These are phyloP conservation scores for Centella asiatica DNA, from an alignment of 129 eudicot genomes.

Conservation along the genomic window DNA sequence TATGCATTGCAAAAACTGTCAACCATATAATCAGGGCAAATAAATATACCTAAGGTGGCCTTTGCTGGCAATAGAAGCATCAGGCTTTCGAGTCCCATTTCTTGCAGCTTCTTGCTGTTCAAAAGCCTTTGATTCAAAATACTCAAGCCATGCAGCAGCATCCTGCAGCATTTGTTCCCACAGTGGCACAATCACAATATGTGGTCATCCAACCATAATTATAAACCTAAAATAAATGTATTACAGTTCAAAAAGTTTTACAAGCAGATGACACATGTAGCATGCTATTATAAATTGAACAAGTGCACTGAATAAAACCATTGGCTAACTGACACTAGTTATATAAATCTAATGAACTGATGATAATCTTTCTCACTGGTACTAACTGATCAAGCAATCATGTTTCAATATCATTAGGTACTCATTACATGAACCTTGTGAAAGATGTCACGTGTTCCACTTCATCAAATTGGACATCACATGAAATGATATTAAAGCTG, in stretches of 20 bases:
- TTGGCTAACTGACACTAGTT: not conserved
- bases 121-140: constrained; percentile 98
- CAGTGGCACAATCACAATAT: not conserved
- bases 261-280: not conserved
- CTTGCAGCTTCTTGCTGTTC: constrained; percentile 99
- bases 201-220: too few relatives aligned
- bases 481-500: not conserved
- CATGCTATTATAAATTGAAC: too few relatives aligned
- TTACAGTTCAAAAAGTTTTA: too few relatives aligned
- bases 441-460: not conserved
- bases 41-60: constrained; percentile 85
- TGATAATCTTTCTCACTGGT: not conserved
- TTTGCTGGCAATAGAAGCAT: constrained; percentile 99
- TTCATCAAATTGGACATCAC: not conserved
- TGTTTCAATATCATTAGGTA: too few relatives aligned
- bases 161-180: constrained; percentile 45
- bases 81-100: constrained; percentile 92
- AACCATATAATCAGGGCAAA: not conserved
- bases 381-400: too few relatives aligned
- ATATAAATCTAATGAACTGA: not conserved
- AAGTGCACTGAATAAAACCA: not conserved
- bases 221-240: too few relatives aligned
- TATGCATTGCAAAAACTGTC: not conserved
- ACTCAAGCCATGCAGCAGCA: constrained; percentile 99
- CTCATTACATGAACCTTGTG: not conserved